Conservation (phyloP, 2,329 filamentous ascomycete genomes). For the Sphaerulina populicola region DNA sequence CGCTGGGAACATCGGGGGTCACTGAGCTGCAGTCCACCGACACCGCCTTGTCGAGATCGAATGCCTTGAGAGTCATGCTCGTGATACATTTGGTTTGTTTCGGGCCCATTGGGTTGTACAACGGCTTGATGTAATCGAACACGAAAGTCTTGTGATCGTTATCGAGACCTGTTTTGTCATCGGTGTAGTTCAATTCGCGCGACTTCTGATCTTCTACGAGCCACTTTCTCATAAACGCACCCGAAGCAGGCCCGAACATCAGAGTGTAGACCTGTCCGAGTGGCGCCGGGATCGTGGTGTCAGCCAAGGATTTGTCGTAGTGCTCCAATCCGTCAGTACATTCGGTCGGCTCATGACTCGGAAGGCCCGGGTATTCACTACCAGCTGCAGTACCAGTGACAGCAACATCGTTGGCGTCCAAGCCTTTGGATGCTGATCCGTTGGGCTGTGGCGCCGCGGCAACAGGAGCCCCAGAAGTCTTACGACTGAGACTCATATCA, state of each 20-base stretch:
- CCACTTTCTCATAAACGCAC: conserved; percentile 77
- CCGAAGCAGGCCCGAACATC: conserved; percentile 74
- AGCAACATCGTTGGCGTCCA: conserved; percentile 33
- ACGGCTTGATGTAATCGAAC: conserved; percentile 86
- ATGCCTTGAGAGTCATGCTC: conserved; percentile 69
- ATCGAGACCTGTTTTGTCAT: conserved; percentile 67
- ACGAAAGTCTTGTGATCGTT: conserved; percentile 62
- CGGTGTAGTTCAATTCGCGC: conserved; percentile 72
- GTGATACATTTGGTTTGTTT: conserved; percentile 92
- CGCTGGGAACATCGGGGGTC: conserved; percentile 90
- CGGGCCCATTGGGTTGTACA: conserved; percentile 75
- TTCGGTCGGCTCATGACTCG: conserved; percentile 71
- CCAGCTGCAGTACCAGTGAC: conserved; percentile 37
- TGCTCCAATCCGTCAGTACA: conserved; percentile 72
- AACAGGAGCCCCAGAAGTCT: conserved; percentile 54
- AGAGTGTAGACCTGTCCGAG: conserved; percentile 85
- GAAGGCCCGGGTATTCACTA: conserved; percentile 74
- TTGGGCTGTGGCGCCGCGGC: conserved; percentile 33
- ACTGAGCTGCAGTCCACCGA: conserved; percentile 75
- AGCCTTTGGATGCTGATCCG: conserved; percentile 28
- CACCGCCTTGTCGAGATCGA: conserved; percentile 81
- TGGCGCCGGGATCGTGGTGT: conserved; percentile 78
- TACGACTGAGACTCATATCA: conserved; percentile 51
- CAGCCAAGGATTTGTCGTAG: conserved; percentile 75
- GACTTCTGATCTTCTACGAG: conserved; percentile 82